Conservation (phyloP, 2,329 filamentous ascomycete species). For the Penicillium sp. region DNA sequence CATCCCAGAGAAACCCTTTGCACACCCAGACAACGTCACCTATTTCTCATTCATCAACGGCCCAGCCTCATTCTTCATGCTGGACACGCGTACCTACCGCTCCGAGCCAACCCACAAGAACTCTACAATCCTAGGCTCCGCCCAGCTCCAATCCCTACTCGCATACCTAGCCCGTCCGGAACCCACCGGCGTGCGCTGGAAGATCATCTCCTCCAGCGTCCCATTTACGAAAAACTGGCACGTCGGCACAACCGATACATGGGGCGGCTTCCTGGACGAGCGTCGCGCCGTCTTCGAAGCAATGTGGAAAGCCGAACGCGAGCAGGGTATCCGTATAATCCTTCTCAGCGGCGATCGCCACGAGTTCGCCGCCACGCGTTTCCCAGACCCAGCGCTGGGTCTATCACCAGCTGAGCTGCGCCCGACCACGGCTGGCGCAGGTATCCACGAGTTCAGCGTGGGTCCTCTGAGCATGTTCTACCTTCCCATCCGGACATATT, state of each 20-base stretch:
- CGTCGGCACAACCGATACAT: slow-evolving; percentile 81
- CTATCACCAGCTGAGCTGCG: slow-evolving; percentile 15
- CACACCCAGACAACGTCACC: slow-evolving; percentile 57
- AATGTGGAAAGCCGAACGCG: slow-evolving; percentile 80
- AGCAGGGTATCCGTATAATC: slow-evolving; percentile 68
- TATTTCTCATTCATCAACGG: slow-evolving; percentile 90
- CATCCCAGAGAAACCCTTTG: slow-evolving; percentile 45
- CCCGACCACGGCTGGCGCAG: slow-evolving; percentile 29
- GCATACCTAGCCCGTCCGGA: slow-evolving; percentile 68
- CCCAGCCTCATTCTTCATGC: slow-evolving; percentile 87
- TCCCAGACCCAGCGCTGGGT: slow-evolving; percentile 46
- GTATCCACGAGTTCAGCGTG: slow-evolving; percentile 81
- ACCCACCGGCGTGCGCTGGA: slow-evolving; percentile 78
- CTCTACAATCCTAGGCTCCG: slow-evolving; percentile 81
- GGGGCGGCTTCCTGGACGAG: slow-evolving; percentile 85
- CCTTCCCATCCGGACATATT: slow-evolving; percentile 75
- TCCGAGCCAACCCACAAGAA: slow-evolving; percentile 48
- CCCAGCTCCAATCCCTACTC: slow-evolving; percentile 74
- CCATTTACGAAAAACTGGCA: slow-evolving; percentile 98
- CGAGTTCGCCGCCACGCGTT: slow-evolving; percentile 86
- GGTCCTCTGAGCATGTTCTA: slow-evolving; percentile 94
- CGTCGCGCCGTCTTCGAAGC: slow-evolving; percentile 73
- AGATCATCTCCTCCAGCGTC: slow-evolving; percentile 82
- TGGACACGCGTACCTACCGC: slow-evolving; percentile 85
- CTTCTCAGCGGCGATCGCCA: slow-evolving; percentile 90